These are phyloP conservation scores for Pichia sp. DNA, from an alignment of 1,139 yeast species.

Conservation along the genomic window DNA sequence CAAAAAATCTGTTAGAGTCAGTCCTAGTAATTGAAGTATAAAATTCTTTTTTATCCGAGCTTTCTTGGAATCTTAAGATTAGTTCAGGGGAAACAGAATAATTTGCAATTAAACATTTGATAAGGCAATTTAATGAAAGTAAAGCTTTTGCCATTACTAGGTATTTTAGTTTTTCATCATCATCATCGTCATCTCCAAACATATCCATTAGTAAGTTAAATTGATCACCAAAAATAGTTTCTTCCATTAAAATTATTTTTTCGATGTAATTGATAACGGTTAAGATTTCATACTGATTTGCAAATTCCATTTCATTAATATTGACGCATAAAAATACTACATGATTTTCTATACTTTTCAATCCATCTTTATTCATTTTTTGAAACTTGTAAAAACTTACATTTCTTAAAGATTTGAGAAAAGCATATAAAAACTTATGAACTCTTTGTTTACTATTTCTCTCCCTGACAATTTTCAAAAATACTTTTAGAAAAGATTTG, in stretches of 20 bases:
- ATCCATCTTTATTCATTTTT: constrained; percentile 41
- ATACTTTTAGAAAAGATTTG: constrained; percentile 26
- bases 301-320: constrained; percentile 35
- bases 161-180: constrained; percentile 14
- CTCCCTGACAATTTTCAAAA: constrained; percentile 41
- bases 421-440: constrained; percentile 38
- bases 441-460: constrained; percentile 43
- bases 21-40: neutral
- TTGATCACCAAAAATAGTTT: constrained; percentile 30
- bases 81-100: constrained; percentile 27
- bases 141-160: constrained; percentile 25
- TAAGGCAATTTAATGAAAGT: constrained; percentile 24
- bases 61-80: constrained; percentile 21
- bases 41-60: constrained; percentile 11
- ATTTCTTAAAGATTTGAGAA: constrained; percentile 34
- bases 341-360: constrained; percentile 28
- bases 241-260: constrained; percentile 28
- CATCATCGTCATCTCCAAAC: constrained; percentile 19
- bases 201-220: constrained; percentile 17
- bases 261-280: constrained; percentile 23
- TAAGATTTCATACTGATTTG: constrained; percentile 38
- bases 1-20: constrained; percentile 4
- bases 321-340: constrained; percentile 36
- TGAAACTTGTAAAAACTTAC: constrained; percentile 37
- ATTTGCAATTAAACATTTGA: constrained; percentile 23